These are phyloP conservation scores for Boletus sp. DNA, from an alignment of 1,284 basidiomycete genomes.

Conservation along the genomic window DNA sequence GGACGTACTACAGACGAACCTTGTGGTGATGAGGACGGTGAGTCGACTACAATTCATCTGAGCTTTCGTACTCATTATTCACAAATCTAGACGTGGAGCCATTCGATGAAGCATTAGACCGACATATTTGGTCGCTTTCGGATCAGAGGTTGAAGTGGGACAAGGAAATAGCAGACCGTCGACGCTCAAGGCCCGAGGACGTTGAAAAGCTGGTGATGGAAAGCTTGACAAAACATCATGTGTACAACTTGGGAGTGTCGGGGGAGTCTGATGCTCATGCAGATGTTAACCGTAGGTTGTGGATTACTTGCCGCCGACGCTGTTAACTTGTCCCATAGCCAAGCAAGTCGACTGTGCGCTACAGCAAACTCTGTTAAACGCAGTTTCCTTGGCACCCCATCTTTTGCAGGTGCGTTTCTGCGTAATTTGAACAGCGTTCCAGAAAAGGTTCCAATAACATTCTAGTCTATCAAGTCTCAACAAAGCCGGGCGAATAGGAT, in stretches of 20 bases:
- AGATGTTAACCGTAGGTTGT: constrained; percentile 13
- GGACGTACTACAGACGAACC: constrained; percentile 67
- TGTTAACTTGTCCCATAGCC: constrained; percentile 16
- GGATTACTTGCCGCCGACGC: neutral
- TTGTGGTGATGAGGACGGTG: constrained; percentile 49
- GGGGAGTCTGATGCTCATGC: neutral
- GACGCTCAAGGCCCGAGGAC: constrained; percentile 55
- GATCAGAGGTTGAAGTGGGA: constrained; percentile 68
- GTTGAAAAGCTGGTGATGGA: constrained; percentile 46
- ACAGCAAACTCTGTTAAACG: constrained; percentile 11
- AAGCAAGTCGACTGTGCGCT: constrained; percentile 12
- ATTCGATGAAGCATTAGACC: constrained; percentile 78
- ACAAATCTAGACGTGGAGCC: constrained; percentile 59
- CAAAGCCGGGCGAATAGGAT: constrained; percentile 43
- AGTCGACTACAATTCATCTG: constrained; percentile 6
- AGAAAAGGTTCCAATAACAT: neutral
- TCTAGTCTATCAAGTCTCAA: constrained; percentile 46
- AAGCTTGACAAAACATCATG: constrained; percentile 18
- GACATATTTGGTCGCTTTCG: constrained; percentile 68
- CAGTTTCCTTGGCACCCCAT: constrained; percentile 44
- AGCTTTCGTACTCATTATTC: constrained; percentile 2
- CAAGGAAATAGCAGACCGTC: constrained; percentile 59
- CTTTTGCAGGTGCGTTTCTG: constrained; percentile 47
- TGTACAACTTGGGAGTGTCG: constrained; percentile 6
- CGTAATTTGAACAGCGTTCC: neutral